phyloP scores from a whole-genome alignment of 2,329 filamentous ascomycete genomes.

The Myriosclerotinia scirpicola region DNA sequence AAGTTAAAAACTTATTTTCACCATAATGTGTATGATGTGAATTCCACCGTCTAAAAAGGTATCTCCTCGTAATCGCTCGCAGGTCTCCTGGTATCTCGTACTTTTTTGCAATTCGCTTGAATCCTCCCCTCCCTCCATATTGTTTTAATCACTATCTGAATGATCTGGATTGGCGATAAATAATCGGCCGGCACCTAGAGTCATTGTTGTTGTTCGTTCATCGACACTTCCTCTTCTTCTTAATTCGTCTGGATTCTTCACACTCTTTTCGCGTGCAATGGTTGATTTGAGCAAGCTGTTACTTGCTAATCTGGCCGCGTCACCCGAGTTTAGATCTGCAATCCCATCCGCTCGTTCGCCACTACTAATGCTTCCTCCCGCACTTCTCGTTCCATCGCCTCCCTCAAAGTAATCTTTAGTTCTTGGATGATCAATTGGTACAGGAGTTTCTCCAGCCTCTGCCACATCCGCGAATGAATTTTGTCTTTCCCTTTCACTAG shows the following conservation, averaged over 20 bases:
- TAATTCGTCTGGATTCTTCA: slow-evolving; percentile 69
- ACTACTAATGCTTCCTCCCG: slow-evolving; percentile 38
- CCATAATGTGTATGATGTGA: slow-evolving; percentile 3
- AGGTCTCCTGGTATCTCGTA: slow-evolving; percentile 2
- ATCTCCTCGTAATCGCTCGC: slow-evolving; percentile 26
- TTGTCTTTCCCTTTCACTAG: slow-evolving; percentile 39
- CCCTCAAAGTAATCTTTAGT: slow-evolving; percentile 35
- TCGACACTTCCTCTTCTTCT: slow-evolving; percentile 78
- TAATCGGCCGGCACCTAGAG: slow-evolving; percentile 60
- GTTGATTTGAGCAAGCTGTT: slow-evolving; percentile 60
- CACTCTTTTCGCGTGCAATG: slow-evolving; percentile 63
- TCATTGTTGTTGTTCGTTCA: slow-evolving; percentile 73
- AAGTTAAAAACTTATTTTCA: slow-evolving; percentile 12
- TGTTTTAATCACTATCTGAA: slow-evolving; percentile 37
- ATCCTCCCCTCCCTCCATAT: not conserved
- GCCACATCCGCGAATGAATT: slow-evolving; percentile 34
- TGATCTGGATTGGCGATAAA: slow-evolving; percentile 83
- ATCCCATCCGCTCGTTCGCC: slow-evolving; percentile 60
- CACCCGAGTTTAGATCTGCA: slow-evolving; percentile 49
- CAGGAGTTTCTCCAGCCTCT: slow-evolving; percentile 36
- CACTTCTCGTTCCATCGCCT: slow-evolving; percentile 36
- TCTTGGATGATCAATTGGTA: slow-evolving; percentile 27
- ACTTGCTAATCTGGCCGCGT: slow-evolving; percentile 52
- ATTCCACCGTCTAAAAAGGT: slow-evolving; percentile 20
- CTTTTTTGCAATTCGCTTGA: not conserved